phyloP scores from a whole-genome alignment of 192 early-diverging fungal genomes.

The Borealophlyctis nickersoniae region DNA sequence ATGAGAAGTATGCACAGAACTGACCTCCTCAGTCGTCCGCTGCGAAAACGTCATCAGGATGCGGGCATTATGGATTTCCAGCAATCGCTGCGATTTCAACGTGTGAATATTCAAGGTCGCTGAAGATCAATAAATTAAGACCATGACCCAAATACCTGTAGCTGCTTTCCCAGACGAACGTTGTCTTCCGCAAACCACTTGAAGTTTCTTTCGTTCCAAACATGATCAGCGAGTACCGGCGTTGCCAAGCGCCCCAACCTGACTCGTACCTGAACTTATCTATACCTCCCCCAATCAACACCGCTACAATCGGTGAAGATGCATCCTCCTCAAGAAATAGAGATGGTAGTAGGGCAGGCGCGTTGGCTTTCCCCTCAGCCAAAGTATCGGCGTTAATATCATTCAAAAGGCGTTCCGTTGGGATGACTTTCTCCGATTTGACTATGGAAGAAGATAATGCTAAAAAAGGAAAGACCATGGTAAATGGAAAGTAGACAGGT shows the following conservation, averaged over 20 bases:
- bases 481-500: not conserved
- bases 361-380: not conserved
- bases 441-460: constrained; percentile 6
- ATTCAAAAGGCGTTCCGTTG: constrained; percentile 1
- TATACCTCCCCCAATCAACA: constrained; percentile 4
- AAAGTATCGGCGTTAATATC: not conserved
- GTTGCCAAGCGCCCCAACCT: not conserved
- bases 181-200: constrained; percentile 18
- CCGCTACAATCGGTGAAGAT: constrained; percentile 16
- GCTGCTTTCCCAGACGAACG: constrained; percentile 2
- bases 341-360: not conserved
- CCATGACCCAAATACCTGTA: constrained; percentile 13
- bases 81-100: constrained; percentile 9
- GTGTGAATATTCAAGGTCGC: not conserved
- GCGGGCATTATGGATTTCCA: constrained; percentile 16
- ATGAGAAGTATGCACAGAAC: too few relatives aligned
- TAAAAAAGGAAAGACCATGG: not conserved
- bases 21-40: not conserved
- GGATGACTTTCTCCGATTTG: constrained; percentile 1
- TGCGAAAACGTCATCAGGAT: constrained; percentile 10
- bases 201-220: too few relatives aligned
- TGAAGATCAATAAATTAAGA: not conserved
- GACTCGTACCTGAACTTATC: not conserved
- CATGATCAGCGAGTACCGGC: not conserved
- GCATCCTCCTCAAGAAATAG: not conserved